These are phyloP conservation scores for Pezicula radicicola DNA, from an alignment of 2,329 filamentous ascomycete species.

Conservation along the genomic window DNA sequence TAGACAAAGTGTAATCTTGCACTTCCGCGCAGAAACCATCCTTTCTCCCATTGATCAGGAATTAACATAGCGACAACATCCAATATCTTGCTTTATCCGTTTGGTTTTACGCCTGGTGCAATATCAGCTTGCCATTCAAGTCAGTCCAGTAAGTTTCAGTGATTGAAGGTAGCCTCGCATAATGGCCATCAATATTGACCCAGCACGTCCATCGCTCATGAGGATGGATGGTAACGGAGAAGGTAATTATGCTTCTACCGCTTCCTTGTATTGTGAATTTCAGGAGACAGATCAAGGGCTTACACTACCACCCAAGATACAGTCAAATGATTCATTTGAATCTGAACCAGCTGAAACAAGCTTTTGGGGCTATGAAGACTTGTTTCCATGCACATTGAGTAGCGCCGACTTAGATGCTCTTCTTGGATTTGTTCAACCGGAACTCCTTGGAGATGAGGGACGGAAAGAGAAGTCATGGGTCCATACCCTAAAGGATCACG, in stretches of 20 bases:
- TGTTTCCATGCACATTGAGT: background rate
- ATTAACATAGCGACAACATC: too few species aligned
- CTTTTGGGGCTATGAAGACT: too few species aligned
- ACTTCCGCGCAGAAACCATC: background rate
- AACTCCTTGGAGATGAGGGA: background rate
- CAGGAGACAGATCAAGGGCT: constrained; percentile 19
- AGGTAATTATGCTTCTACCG: constrained; percentile 23
- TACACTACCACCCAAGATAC: constrained; percentile 22
- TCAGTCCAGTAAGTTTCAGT: too few species aligned
- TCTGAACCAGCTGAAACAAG: constrained; percentile 1
- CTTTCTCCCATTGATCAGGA: too few species aligned
- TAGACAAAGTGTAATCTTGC: background rate
- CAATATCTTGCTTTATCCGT: too few species aligned
- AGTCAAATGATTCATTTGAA: constrained; percentile 8
- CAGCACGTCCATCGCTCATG: background rate
- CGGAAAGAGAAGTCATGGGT: background rate
- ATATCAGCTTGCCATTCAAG: too few species aligned
- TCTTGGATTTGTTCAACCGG: constrained; percentile 1
- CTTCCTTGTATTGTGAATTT: constrained; percentile 3
- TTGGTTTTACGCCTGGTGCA: too few species aligned
- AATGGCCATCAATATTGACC: background rate
- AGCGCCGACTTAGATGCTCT: constrained; percentile 8
- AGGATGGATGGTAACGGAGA: constrained; percentile 13
- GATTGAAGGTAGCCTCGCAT: background rate
- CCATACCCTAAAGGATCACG: background rate